Percentiles rank a stretch among this genome's conserved stretches.
Evolutionary conservation across 2,329 filamentous ascomycete species (phyloP).

Genomic region (Talaromyces amestolkiae): DNA sequence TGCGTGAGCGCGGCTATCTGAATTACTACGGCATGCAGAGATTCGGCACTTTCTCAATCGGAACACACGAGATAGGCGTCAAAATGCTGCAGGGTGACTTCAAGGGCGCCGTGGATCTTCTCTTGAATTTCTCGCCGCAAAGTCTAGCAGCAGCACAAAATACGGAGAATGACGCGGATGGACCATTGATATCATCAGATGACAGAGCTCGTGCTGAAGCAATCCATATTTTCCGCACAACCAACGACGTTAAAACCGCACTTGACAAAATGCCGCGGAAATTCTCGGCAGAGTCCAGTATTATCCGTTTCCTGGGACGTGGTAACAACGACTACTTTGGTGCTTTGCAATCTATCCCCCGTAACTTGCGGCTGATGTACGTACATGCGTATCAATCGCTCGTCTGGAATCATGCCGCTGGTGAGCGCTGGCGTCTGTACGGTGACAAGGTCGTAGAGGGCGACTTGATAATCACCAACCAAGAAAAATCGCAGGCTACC

Average conservation of each 20-base stretch:
- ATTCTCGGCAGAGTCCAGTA: slow-evolving; percentile 73
- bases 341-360: slow-evolving; percentile 74
- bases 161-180: slow-evolving; percentile 36
- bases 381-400: slow-evolving; percentile 94
- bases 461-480: slow-evolving; percentile 71
- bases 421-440: slow-evolving; percentile 73
- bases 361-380: slow-evolving; percentile 87
- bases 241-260: slow-evolving; percentile 59
- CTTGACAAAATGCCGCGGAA: slow-evolving; percentile 70
- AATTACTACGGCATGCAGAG: slow-evolving; percentile 99
- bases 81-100: slow-evolving; percentile 81
- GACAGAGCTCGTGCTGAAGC: slow-evolving; percentile 76
- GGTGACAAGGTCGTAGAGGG: slow-evolving; percentile 75
- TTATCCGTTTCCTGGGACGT: slow-evolving; percentile 71
- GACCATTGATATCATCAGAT: slow-evolving; percentile 63
- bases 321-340: slow-evolving; percentile 70
- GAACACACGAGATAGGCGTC: slow-evolving; percentile 80
- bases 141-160: slow-evolving; percentile 58
- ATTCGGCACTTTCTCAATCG: slow-evolving; percentile 82
- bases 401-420: slow-evolving; percentile 86
- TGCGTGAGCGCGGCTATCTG: slow-evolving; percentile 77
- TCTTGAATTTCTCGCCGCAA: slow-evolving; percentile 69
- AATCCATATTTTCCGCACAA: slow-evolving; percentile 69
- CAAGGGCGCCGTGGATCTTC: slow-evolving; percentile 71
- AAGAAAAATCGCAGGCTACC: slow-evolving; percentile 40